Conservation (phyloP, 495 filamentous ascomycete genomes). For the Talaromyces proteolyticus region DNA sequence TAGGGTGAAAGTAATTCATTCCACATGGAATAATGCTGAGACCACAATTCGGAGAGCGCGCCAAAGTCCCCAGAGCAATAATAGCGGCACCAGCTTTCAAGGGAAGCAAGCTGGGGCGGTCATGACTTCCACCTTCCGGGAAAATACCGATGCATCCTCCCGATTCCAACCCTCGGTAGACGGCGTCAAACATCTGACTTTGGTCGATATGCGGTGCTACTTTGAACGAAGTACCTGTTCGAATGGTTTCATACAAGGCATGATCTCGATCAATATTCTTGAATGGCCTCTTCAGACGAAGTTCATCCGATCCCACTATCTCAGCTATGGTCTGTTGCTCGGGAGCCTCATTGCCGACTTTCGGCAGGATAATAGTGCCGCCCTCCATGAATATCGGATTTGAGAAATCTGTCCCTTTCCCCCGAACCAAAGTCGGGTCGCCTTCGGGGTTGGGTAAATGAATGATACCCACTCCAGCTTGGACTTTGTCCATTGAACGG, state of each 20-base stretch:
- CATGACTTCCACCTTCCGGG: conserved; percentile 84
- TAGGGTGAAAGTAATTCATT: conserved; percentile 92
- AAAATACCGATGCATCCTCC: conserved; percentile 85
- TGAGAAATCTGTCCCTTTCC: conserved; percentile 67
- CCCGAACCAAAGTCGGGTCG: conserved; percentile 66
- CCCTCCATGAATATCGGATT: conserved; percentile 55
- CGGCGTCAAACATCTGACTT: conserved; percentile 73
- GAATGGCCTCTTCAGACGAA: conserved; percentile 71
- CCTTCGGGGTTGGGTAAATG: conserved; percentile 73
- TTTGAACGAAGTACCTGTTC: conserved; percentile 63
- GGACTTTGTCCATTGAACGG: conserved; percentile 69
- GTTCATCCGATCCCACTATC: conserved; percentile 62
- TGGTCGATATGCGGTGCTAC: conserved; percentile 84
- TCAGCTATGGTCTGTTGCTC: conserved; percentile 69
- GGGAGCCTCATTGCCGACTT: conserved; percentile 58
- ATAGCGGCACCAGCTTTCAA: conserved; percentile 86
- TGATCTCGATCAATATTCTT: conserved; percentile 28
- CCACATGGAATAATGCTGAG: conserved; percentile 82
- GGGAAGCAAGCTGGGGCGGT: conserved; percentile 76
- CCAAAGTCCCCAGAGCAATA: conserved; percentile 82
- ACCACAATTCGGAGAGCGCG: conserved; percentile 65
- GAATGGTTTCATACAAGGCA: conserved; percentile 67
- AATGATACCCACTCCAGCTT: conserved; percentile 61
- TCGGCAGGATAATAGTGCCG: conserved; percentile 70
- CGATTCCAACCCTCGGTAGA: conserved; percentile 62